Base-by-base conservation (phyloP, 2,329 filamentous ascomycete species). In the Endocalyx cinctus region DNA sequence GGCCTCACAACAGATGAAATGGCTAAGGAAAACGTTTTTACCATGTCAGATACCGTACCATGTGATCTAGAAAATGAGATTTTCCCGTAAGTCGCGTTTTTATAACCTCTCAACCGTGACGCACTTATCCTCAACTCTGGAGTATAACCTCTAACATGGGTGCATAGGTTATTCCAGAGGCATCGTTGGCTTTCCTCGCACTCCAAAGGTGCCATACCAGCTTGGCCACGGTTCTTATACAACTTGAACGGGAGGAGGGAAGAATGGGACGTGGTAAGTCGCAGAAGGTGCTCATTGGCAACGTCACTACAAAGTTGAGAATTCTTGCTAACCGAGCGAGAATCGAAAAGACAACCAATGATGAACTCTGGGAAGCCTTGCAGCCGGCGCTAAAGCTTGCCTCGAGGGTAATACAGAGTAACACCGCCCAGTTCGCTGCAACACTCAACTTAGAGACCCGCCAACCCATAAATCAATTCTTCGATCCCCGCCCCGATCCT, bases 1-100 rank as follows among this genome's bases (percentile, higher is more conserved):
- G 47, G 46, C n/a, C 2, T 50, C 29, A 55, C 52, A 13, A 53
- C 46, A 1, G 54, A 57, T 26, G 54, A 57, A 29, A 25, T 55
- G 10, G 35, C 52, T 10, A n/a, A 34, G 3, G 12, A 38, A 1
- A 41, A 45, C 15, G 18, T 42, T 8, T 33, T 46, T 10, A 44
- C 36, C 17, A 45, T 47, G 41, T 39, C 44, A 5, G 23, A 52
- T 12, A 30, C 43, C 5, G 29, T 33, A 5, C n/a, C 6, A 3
- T 43, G 31, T 12, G 39, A 47, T 12, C 31, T 55, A 5, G 11
- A 40, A 2, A 37, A 38, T 5, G 18, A 20, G 1, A 33, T 56
- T 27, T 44, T 53, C 25, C 13, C 13, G 54, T 57, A 43, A 43
- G 52, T 48, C 23, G n/a, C n/a, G n/a, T n/a, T n/a, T n/a, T n/a